Evolutionary conservation across 345 rosid genomes (phyloP).

Genomic region (Gossypium bickii): DNA sequence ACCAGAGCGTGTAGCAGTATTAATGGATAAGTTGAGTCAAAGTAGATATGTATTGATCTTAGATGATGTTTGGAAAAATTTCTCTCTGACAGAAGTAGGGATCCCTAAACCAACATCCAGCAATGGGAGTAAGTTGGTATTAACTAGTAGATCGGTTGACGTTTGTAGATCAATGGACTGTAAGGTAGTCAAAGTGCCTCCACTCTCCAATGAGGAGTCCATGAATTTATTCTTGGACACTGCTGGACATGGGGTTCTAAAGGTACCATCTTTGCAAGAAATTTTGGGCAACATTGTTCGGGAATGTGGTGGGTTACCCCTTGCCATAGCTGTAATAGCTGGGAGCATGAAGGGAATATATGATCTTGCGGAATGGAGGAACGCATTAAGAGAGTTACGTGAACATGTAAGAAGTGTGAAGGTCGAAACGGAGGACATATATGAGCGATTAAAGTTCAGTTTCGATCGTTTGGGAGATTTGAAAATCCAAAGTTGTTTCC

Average conservation of each 20-base stretch:
- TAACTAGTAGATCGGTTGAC: not conserved
- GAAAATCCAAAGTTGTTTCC: no score
- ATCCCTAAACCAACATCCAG: no score
- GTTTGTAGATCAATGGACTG: not conserved
- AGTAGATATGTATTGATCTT: no score
- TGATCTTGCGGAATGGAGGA: not conserved
- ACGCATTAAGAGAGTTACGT: constrained; percentile 1
- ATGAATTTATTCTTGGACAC: not conserved
- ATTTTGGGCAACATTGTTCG: no score
- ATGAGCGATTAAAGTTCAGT: not conserved
- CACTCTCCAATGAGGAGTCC: not conserved
- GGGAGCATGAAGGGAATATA: no score
- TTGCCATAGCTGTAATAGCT: no score
- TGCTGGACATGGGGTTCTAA: not conserved
- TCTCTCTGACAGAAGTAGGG: no score
- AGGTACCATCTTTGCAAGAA: not conserved
- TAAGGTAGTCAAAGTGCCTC: not conserved
- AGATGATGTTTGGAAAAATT: no score
- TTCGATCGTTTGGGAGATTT: constrained; percentile 14
- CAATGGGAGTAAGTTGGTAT: no score
- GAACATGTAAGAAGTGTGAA: not conserved
- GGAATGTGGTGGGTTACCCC: no score
- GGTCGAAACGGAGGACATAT: not conserved
- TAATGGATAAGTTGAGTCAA: not conserved
- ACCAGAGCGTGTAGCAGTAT: not conserved